Percentiles rank a stretch among this genome's conserved stretches.
These are phyloP conservation scores for Alternaria tenuissima DNA, from an alignment of 2,329 filamentous ascomycete species.

Conservation along the genomic window DNA sequence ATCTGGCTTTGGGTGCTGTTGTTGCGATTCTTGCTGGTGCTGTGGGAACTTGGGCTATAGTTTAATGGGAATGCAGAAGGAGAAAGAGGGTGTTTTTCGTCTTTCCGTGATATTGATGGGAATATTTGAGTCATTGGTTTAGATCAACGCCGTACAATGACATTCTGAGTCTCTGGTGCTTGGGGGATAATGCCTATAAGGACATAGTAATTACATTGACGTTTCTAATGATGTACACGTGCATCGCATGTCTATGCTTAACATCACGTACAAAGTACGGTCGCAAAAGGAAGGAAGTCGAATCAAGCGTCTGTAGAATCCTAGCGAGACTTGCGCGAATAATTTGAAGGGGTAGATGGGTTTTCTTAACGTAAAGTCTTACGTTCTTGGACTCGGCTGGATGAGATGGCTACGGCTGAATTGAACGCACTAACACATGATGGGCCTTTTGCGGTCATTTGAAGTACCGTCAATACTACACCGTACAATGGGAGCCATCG, in stretches of 20 bases:
- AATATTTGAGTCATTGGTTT: not conserved
- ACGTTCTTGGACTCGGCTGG: not conserved
- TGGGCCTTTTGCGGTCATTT: slow-evolving; percentile 4
- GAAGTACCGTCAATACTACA: not conserved
- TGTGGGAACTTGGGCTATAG: not conserved
- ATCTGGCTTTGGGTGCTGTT: not conserved
- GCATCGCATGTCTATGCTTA: not conserved
- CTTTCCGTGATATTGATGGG: not conserved
- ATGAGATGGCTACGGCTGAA: not conserved
- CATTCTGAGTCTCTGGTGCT: too few relatives aligned
- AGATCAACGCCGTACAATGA: too few relatives aligned
- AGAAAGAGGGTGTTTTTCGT: not conserved
- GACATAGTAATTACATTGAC: not conserved
- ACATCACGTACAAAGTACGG: not conserved
- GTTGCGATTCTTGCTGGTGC: not conserved
- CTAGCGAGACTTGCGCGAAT: not conserved
- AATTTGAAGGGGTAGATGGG: not conserved
- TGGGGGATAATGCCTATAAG: not conserved
- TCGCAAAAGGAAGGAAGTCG: not conserved
- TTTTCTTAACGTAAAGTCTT: slow-evolving; percentile 4
- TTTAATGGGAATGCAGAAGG: not conserved
- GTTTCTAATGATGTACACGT: not conserved
- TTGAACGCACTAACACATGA: not conserved
- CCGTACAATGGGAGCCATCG: not conserved
- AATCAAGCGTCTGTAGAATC: not conserved